Conservation (phyloP, 768 basidiomycete species). For the Pisolithus marmoratus region DNA sequence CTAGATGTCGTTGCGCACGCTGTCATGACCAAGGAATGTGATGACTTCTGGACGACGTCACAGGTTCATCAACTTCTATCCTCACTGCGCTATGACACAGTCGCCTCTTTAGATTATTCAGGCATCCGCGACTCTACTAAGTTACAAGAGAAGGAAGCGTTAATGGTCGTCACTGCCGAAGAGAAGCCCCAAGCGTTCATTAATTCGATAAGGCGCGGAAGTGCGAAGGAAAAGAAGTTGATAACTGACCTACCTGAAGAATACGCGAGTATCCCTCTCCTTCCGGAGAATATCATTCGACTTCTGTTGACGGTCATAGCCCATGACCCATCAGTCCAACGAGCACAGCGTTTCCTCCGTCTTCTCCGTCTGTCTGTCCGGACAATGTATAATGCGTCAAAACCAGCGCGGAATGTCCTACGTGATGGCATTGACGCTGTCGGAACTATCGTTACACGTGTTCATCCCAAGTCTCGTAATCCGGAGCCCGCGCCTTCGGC, state of each 20-base stretch:
- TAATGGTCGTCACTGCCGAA: constrained; percentile 64
- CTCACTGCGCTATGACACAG: constrained; percentile 43
- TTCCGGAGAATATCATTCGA: constrained; percentile 60
- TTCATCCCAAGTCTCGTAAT: constrained; percentile 37
- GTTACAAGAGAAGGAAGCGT: constrained; percentile 62
- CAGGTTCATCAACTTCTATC: constrained; percentile 55
- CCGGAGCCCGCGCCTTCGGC: constrained; percentile 29
- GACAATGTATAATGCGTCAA: constrained; percentile 51
- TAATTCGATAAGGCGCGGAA: constrained; percentile 42
- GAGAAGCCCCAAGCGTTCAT: constrained; percentile 70
- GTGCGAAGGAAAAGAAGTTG: constrained; percentile 36
- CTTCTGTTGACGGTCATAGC: constrained; percentile 78
- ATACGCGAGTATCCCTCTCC: constrained; percentile 51
- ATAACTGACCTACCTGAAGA: constrained; percentile 47
- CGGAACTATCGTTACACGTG: constrained; percentile 46
- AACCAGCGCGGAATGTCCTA: constrained; percentile 47
- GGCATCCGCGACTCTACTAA: constrained; percentile 63
- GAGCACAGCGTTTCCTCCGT: constrained; percentile 65
- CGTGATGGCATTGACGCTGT: constrained; percentile 68
- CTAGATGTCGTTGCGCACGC: constrained; percentile 58
- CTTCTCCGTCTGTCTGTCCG: constrained; percentile 54
- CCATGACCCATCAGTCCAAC: constrained; percentile 58
- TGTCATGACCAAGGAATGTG: constrained; percentile 41
- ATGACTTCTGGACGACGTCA: constrained; percentile 47
- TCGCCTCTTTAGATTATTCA: constrained; percentile 48